Evolutionary conservation across 768 basidiomycete species (phyloP), one percentile per base, ranked within the genome.

Genomic region (Phylloporus rhodoxanthus): DNA sequence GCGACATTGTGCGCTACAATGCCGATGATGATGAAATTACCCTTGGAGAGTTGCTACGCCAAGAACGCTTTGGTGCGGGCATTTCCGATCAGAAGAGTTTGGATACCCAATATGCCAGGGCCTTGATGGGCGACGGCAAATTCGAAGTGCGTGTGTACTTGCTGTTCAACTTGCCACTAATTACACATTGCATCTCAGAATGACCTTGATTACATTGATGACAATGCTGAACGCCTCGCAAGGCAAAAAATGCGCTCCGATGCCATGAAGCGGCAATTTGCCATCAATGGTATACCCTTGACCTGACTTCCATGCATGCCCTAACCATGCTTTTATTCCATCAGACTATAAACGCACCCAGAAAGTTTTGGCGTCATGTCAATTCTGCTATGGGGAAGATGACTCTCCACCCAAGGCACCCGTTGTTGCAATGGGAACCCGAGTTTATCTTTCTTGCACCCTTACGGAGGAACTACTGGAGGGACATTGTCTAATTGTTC

Each of bases 221-320:
- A 98, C 55, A 95, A 97, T 64, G 93, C 92, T 1, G 95, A 95
- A 60, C 85, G 84, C 57, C 76, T 98, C 0, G 91, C 89, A 33
- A 75, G 94, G 48, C 84, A 91, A 68, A 98, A 95, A 70, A 93
- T 97, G 90, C 87, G 93, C 45, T 83, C 85, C 4, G 95, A 98
- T 61, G 91, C 87, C 19, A 91, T 96, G 86, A 98, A 93, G 66
- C 81, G 94, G 39, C 89, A 92, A 57, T 99, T 97, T 66, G 96
- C 96, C 11, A 89, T 99, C 54, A 82, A 97, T 51, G 94, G 93
- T 91, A 54, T 33, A 76, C 64, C n/a, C 5, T 37, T 20, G 3
- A 42, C 8, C 29, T 30, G 26, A 20, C 17, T 13, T 8, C 14
- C 8, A 21, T 47, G 25, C 45, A 52, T 50, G 37, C 45, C 42